Evolutionary conservation across 192 early-diverging fungal genomes (phyloP).

Genomic region (Kickxella alabastrina): DNA sequence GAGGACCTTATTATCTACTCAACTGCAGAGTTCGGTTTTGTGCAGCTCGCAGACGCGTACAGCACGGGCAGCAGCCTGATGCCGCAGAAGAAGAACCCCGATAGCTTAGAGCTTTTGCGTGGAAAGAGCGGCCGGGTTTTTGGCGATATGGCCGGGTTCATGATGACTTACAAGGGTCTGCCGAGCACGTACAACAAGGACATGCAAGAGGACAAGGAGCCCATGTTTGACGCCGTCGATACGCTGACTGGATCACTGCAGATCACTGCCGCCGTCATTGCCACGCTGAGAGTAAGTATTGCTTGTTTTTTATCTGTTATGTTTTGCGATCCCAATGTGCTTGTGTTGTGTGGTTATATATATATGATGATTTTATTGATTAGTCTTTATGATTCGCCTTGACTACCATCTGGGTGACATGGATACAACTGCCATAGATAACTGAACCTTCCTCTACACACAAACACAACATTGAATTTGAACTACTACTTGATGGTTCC

Average conservation of each 20-base stretch:
- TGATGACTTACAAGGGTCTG: slow-evolving; percentile 98
- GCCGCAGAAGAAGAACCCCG: slow-evolving; percentile 99
- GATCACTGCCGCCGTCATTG: slow-evolving; percentile 86
- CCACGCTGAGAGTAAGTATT: slow-evolving; percentile 77
- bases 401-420: slow-evolving; percentile 12
- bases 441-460: slow-evolving; percentile 4
- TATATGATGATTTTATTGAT: slow-evolving; percentile 40
- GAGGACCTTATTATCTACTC: slow-evolving; percentile 98
- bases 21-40: slow-evolving; percentile 91
- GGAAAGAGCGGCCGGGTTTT: slow-evolving; percentile 97
- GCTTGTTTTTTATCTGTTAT: too few species aligned
- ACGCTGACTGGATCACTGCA: slow-evolving; percentile 86
- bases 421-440: slow-evolving; percentile 27
- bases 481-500: too few species aligned
- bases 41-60: slow-evolving; percentile 93
- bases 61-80: slow-evolving; percentile 96
- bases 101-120: slow-evolving; percentile 90
- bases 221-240: slow-evolving; percentile 93
- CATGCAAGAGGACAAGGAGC: slow-evolving; percentile 99
- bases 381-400: slow-evolving; percentile 49
- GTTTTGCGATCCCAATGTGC: too few species aligned
- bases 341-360: too few species aligned
- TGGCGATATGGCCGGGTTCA: slow-evolving; percentile 91
- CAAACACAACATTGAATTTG: too few species aligned
- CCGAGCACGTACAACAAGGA: slow-evolving; percentile 99